A percentile compares a stretch with the other conserved stretches of the same genome.
These are phyloP conservation scores for Mimosa pudica DNA, from an alignment of 306 rosid genomes.

Conservation along the genomic window DNA sequence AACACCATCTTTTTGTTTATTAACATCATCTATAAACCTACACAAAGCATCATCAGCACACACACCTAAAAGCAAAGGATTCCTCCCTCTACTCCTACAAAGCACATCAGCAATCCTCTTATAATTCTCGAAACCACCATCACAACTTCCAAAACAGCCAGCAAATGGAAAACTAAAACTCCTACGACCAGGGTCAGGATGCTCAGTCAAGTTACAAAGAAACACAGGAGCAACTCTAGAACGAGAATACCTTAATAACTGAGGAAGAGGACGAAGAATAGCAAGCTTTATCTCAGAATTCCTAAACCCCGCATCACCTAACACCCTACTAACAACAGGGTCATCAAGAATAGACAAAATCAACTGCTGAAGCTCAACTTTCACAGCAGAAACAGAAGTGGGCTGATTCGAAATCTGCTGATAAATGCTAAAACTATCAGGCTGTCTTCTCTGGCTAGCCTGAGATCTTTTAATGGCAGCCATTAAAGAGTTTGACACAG, in stretches of 20 bases:
- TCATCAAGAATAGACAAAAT: conserved; percentile 67
- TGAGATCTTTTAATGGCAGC: conserved; percentile 74
- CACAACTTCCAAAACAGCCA: conserved; percentile 24
- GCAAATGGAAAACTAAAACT: conserved; percentile 40
- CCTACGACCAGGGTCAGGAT: conserved; percentile 38
- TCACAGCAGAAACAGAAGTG: conserved; percentile 55
- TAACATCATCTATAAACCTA: conserved; percentile 50
- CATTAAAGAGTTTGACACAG: conserved; percentile 86
- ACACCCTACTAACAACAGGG: conserved; percentile 74
- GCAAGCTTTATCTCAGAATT: conserved; percentile 71
- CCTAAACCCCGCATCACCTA: conserved; percentile 67
- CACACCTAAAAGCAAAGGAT: conserved; percentile 82
- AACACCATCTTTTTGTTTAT: conserved; percentile 46
- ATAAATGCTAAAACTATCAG: conserved; percentile 70
- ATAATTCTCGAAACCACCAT: conserved; percentile 49
- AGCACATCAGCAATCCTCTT: conserved; percentile 59
- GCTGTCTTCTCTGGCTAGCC: conserved; percentile 69
- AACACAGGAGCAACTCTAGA: conserved; percentile 58
- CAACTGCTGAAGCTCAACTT: conserved; percentile 68
- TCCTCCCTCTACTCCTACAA: conserved; percentile 53
- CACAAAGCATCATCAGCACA: conserved; percentile 62
- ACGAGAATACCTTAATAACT: conserved; percentile 52
- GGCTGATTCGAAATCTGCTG: conserved; percentile 48
- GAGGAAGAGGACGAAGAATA: conserved; percentile 56
- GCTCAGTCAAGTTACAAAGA: conserved; percentile 55